phyloP scores from a whole-genome alignment of 108 stramenopile species.

The Skeletonema marinoi region DNA sequence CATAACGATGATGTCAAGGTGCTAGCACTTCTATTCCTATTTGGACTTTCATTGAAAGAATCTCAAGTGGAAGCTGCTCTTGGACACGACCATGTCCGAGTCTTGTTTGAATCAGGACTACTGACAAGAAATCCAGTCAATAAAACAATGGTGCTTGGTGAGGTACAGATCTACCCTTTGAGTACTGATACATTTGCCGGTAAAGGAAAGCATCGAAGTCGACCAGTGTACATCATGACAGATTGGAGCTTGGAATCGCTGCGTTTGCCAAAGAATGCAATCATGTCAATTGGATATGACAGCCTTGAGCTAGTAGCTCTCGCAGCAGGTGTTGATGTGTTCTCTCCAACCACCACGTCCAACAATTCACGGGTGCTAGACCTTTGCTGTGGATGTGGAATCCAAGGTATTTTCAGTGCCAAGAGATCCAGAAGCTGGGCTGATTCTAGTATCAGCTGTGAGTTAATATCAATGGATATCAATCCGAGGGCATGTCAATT shows the following conservation, averaged over 20 bases:
- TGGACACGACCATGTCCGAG: slow-evolving; percentile 9
- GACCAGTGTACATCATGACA: slow-evolving; percentile 19
- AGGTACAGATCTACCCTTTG: slow-evolving; percentile 36
- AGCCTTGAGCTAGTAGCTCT: slow-evolving; percentile 37
- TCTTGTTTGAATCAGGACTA: slow-evolving; percentile 14
- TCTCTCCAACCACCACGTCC: background rate
- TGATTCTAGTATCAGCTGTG: background rate
- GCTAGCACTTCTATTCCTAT: slow-evolving; percentile 15
- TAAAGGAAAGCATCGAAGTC: background rate
- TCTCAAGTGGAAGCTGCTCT: background rate
- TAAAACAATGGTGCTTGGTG: slow-evolving; percentile 10
- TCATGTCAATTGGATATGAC: slow-evolving; percentile 47
- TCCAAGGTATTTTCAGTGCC: slow-evolving; percentile 43
- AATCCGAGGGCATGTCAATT: slow-evolving; percentile 29
- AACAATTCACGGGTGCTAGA: slow-evolving; percentile 20
- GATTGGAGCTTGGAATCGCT: slow-evolving; percentile 40
- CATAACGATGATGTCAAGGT: background rate
- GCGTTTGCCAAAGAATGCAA: slow-evolving; percentile 24
- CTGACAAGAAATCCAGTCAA: background rate
- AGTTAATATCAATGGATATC: slow-evolving; percentile 22
- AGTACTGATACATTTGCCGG: background rate
- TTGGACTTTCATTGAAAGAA: slow-evolving; percentile 18
- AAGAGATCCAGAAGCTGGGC: slow-evolving; percentile 5
- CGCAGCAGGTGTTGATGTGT: slow-evolving; percentile 17
- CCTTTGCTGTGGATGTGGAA: slow-evolving; percentile 44